These are phyloP conservation scores for Saccharomycopsis microspora DNA, from an alignment of 805 yeast genomes.

Conservation along the genomic window DNA sequence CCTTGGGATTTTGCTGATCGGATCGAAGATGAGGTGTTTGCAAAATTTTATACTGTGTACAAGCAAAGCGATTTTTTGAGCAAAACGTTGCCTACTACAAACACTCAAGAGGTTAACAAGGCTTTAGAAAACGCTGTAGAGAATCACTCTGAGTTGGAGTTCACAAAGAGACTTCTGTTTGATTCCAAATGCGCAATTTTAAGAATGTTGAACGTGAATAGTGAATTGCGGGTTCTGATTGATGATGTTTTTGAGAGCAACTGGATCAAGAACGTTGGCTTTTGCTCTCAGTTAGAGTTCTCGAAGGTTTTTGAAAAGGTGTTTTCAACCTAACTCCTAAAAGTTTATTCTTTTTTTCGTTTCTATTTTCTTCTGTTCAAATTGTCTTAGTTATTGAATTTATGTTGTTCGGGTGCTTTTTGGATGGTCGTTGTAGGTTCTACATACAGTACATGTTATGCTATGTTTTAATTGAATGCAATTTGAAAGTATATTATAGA, in stretches of 20 bases:
- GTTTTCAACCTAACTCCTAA: background rate
- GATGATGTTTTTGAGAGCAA: slow-evolving; percentile 1
- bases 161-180: slow-evolving; percentile 6
- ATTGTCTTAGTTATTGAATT: no score
- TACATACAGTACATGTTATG: no score
- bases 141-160: slow-evolving; percentile 6
- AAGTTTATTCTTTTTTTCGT: no score
- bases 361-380: no score
- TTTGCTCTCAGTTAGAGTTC: slow-evolving; percentile 7
- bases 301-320: slow-evolving; percentile 3
- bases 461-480: no score
- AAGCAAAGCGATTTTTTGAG: background rate
- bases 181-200: slow-evolving; percentile 5
- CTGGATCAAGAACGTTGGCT: slow-evolving; percentile 13
- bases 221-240: background rate
- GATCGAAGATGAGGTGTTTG: slow-evolving; percentile 6
- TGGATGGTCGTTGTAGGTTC: no score
- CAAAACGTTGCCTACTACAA: slow-evolving; percentile 7
- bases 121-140: slow-evolving; percentile 9
- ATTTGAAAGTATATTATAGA: no score
- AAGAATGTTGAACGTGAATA: slow-evolving; percentile 10
- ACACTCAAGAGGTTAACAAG: slow-evolving; percentile 10
- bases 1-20: slow-evolving; percentile 16
- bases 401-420: no score
- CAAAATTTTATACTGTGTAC: background rate